Conservation (phyloP, 2,329 filamentous ascomycete genomes). For the Magnaporthiopsis rhizophila region DNA sequence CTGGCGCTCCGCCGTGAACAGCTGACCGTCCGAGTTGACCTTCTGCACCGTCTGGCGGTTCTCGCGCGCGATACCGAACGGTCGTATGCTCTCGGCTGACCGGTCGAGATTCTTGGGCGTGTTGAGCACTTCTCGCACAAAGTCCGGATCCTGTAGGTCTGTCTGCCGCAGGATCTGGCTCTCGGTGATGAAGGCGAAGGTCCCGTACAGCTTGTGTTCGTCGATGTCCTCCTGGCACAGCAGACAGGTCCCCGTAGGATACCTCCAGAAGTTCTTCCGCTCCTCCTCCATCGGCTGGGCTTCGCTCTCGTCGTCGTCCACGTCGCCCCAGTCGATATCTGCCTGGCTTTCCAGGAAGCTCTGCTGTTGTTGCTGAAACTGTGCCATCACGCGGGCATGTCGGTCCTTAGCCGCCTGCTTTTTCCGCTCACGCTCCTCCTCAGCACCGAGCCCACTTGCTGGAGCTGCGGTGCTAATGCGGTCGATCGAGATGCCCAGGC, state of each 20-base stretch:
- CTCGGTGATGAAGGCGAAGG: slow-evolving; percentile 82
- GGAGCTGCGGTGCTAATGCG: slow-evolving; percentile 76
- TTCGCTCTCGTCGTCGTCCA: slow-evolving; percentile 60
- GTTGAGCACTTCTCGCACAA: slow-evolving; percentile 72
- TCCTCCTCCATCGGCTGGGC: slow-evolving; percentile 36
- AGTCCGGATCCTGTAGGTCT: slow-evolving; percentile 70
- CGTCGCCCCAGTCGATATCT: slow-evolving; percentile 82
- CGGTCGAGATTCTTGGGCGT: slow-evolving; percentile 77
- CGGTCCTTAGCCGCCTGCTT: slow-evolving; percentile 86
- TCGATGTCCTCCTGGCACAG: slow-evolving; percentile 94
- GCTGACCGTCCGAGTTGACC: slow-evolving; percentile 62
- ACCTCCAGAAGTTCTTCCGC: slow-evolving; percentile 75
- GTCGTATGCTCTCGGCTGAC: slow-evolving; percentile 72
- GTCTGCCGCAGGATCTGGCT: slow-evolving; percentile 85
- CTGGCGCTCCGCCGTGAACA: slow-evolving; percentile 67
- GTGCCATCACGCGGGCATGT: slow-evolving; percentile 91
- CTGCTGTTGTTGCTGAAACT: slow-evolving; percentile 96
- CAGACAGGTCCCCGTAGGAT: slow-evolving; percentile 88
- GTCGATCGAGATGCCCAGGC: slow-evolving; percentile 62
- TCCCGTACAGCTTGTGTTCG: slow-evolving; percentile 81
- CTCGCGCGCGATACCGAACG: slow-evolving; percentile 84
- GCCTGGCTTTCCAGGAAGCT: slow-evolving; percentile 80
- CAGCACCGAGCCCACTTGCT: slow-evolving; percentile 54
- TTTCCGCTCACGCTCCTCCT: slow-evolving; percentile 72
- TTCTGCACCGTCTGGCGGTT: slow-evolving; percentile 74